Base-by-base conservation (phyloP, 495 filamentous ascomycete genomes). In the Staphylotrichum tortipilum region DNA sequence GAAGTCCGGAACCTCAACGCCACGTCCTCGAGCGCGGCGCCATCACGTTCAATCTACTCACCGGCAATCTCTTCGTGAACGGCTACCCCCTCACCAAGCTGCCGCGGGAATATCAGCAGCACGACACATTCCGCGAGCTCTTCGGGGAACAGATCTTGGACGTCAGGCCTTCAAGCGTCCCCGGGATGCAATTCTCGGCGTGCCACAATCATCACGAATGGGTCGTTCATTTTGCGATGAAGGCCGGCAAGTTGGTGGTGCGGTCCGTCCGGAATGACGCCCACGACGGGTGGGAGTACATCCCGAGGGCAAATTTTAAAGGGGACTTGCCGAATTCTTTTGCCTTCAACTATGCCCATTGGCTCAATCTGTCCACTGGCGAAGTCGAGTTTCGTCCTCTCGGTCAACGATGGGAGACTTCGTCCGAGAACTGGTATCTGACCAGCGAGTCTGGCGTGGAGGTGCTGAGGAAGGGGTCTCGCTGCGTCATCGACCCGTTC, bases 31-130 rank as follows among this genome's bases (percentile, higher is more conserved):
- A 48, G 29, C 8, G 31, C 2, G 36, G 64, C 6, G n/a, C 21
- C 3, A 66, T 82, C 3, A 67, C 74, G 26, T 79, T 68, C 54
- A 79, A 83, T 54, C 40, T 82, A 5, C 57, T 84, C n/a, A 76
- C 68, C 3, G 78, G 78, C 0, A 63, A 72, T 34, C 66, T 85
- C 5, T 70, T 83, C 22, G 67, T 84, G 10, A 68, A 83, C 50
- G 78, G 77, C 2, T 52, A 57, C 2, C 80, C 78, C 0, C 54
- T 82, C 11, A 59, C 66, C 14, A 67, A 71, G 15, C 66, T 81
- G 0, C 80, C 80, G 0, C n/a, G 18, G 7, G 53, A 68, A 6
- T 83, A 76, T 48, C 60, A 72, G 30, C 30, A 44, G 6, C 70
- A 78, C 43, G 0, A 21, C 0, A 63, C 50, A 2, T 72, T 68